Evolutionary conservation across 2,329 filamentous ascomycete genomes (phyloP).

Genomic region (Sordariomycetes sp.): DNA sequence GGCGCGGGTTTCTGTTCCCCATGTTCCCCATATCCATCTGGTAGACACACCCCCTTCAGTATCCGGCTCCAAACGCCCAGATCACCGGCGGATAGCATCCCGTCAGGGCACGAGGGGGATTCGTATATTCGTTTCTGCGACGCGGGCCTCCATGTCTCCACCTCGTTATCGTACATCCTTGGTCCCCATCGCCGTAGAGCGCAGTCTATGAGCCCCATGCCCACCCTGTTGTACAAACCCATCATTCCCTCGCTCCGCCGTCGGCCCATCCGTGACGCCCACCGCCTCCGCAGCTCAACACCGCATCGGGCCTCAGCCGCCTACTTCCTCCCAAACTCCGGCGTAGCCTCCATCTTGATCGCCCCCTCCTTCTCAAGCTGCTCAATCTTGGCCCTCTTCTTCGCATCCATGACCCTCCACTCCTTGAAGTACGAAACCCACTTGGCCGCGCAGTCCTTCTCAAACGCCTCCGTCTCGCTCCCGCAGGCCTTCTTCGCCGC

Average conservation of each 20-base stretch:
- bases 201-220: background rate
- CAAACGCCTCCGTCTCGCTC: conserved; percentile 43
- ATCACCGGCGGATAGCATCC: too few species aligned
- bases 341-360: conserved; percentile 35
- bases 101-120: too few species aligned
- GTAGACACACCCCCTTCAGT: too few species aligned
- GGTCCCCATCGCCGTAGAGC: background rate
- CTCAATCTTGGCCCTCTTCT: conserved; percentile 68
- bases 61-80: too few species aligned
- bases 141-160: background rate
- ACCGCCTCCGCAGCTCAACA: background rate
- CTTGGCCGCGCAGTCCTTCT: conserved; percentile 72
- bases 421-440: conserved; percentile 99
- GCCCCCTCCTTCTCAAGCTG: conserved; percentile 64
- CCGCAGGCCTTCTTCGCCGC: conserved; percentile 23
- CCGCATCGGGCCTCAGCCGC: background rate
- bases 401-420: conserved; percentile 80
- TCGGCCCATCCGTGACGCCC: background rate
- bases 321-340: conserved; percentile 16
- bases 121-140: too few species aligned
- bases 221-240: background rate
- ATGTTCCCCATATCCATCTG: too few species aligned
- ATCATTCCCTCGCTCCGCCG: background rate
- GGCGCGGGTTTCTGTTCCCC: too few species aligned
- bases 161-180: background rate